Evolutionary conservation across 805 yeast species (phyloP), one percentile per base, ranked within the genome.

Genomic region (Cyberlindnera nakhonratchasimensis): DNA sequence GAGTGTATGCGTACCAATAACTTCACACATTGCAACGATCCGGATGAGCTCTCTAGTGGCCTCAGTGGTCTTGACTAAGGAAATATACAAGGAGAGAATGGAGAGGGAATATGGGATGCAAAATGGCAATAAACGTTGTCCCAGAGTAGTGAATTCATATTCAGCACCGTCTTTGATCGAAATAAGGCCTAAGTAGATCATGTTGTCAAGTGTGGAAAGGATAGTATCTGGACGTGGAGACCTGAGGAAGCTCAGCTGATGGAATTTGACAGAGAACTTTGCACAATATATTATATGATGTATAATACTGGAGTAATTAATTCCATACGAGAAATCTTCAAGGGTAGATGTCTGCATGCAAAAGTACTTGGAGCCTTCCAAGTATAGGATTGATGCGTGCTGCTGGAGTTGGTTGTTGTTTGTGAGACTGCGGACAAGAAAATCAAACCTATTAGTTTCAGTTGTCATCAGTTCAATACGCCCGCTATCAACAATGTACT

Each of bases 401-500:
- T 38, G 42, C 5, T 30, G 32, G 11, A 39, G 25, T 10, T 5
- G 19, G 20, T 41, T 42, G 16, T 29, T 34, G 29, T 30, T 43
- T 2, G 14, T 21, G 21, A 12, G 16, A 8, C 14, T 16, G 1
- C 7, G 29, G 17, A 12, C n/a, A 12, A 24, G 16, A 29, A 40
- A 43, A 2, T 38, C 31, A 17, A 45, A 19, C 18, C 47, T 47
- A 25, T 48, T 48, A 7, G 25, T 14, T 12, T 38, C 47, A 2
- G 41, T 23, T 22, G 23, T 37, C 6, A 6, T 18, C 5, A 25
- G n/a, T 12, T 39, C 29, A 13, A 43, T 18, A 5, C 35, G 16
- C 1, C 43, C 52, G 16, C 33, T 24, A 26, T 48, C 52, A 18
- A 48, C 24, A 19, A 48, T 41, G 40, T 48, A 45, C 37, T 48